phyloP scores from a whole-genome alignment of 495 filamentous ascomycete genomes.

The Talaromyces adpressus region DNA sequence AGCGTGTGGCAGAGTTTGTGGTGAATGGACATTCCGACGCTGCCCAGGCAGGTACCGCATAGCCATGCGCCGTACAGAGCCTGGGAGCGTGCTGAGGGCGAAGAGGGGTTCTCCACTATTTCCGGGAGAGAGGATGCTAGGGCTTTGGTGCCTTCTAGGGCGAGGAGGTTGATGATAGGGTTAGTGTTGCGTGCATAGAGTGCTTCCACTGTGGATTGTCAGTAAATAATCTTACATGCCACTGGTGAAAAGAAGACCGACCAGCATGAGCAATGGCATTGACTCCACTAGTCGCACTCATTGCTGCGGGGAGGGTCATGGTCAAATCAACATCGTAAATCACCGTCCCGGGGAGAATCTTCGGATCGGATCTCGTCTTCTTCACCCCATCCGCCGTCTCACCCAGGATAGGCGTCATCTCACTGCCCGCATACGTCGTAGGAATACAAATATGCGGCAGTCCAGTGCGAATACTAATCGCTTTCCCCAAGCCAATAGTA shows the following conservation, averaged over 20 bases:
- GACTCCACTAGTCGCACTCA: slow-evolving; percentile 59
- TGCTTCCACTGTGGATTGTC: slow-evolving; percentile 47
- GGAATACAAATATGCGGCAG: slow-evolving; percentile 60
- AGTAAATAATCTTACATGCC: not conserved
- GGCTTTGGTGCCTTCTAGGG: slow-evolving; percentile 47
- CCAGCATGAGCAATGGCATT: slow-evolving; percentile 66
- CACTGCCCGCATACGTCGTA: slow-evolving; percentile 63
- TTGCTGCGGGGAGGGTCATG: slow-evolving; percentile 51
- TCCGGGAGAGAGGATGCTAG: slow-evolving; percentile 50
- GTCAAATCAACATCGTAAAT: slow-evolving; percentile 67
- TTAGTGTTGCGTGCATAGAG: slow-evolving; percentile 59
- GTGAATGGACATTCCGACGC: slow-evolving; percentile 63
- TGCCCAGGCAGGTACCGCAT: slow-evolving; percentile 55
- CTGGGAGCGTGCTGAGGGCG: slow-evolving; percentile 42
- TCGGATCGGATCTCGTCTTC: slow-evolving; percentile 56
- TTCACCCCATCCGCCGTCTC: slow-evolving; percentile 59
- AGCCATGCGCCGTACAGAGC: slow-evolving; percentile 65
- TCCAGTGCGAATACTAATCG: slow-evolving; percentile 57
- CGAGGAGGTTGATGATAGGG: slow-evolving; percentile 51
- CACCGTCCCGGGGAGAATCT: slow-evolving; percentile 58
- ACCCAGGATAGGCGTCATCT: slow-evolving; percentile 63
- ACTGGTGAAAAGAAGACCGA: slow-evolving; percentile 17
- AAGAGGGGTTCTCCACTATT: slow-evolving; percentile 43
- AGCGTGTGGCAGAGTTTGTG: slow-evolving; percentile 67
- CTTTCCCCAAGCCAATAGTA: slow-evolving; percentile 61